Percentiles rank a stretch among this genome's conserved stretches.
Evolutionary conservation across 2,329 filamentous ascomycete species (phyloP).

Genomic region (Alternaria arborescens): DNA sequence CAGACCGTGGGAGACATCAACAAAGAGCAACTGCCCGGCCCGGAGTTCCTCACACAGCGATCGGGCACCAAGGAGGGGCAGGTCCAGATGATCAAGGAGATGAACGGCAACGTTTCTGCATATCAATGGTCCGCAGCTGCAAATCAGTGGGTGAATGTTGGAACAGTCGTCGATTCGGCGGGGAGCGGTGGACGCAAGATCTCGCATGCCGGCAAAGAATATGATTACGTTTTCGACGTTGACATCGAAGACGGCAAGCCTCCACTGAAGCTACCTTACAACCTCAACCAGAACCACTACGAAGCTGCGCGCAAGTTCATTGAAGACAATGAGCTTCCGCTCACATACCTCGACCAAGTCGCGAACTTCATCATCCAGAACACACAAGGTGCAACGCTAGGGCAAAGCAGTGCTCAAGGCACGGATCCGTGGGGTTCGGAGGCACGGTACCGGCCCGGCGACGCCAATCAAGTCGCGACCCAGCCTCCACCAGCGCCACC

Average conservation of each 20-base stretch:
- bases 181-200: conserved; percentile 74
- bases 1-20: conserved; percentile 81
- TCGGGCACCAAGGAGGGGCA: conserved; percentile 96
- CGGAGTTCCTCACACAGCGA: conserved; percentile 82
- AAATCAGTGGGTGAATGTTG: conserved; percentile 83
- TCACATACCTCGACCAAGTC: conserved; percentile 88
- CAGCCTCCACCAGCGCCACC: conserved; percentile 48
- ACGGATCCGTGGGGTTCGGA: conserved; percentile 82
- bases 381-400: conserved; percentile 85
- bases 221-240: conserved; percentile 96
- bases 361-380: conserved; percentile 92
- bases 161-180: conserved; percentile 91
- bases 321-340: conserved; percentile 84
- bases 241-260: conserved; percentile 96
- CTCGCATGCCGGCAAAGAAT: conserved; percentile 83
- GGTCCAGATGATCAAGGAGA: conserved; percentile 87
- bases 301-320: conserved; percentile 92
- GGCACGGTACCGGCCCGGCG: conserved; percentile 78
- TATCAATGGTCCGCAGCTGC: conserved; percentile 80
- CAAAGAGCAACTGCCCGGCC: conserved; percentile 89
- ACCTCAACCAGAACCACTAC: conserved; percentile 90
- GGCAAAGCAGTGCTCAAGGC: conserved; percentile 62
- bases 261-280: conserved; percentile 91
- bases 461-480: conserved; percentile 54
- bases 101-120: conserved; percentile 81